phyloP scores from a whole-genome alignment of 1,139 yeast genomes.

The Arxiozyma slooffiae region DNA sequence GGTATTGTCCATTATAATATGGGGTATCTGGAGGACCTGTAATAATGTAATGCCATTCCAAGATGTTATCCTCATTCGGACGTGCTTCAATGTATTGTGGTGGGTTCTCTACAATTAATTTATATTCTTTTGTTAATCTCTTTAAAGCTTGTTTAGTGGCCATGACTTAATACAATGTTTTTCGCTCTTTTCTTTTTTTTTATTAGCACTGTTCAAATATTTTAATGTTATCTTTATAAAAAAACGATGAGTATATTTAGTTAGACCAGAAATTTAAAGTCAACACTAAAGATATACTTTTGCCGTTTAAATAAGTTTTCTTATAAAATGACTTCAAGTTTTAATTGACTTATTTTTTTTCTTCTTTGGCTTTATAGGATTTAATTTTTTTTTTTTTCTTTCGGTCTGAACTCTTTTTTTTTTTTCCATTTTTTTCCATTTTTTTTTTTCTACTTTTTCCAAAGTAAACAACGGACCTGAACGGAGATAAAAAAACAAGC shows the following conservation, averaged over 20 bases:
- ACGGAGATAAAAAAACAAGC: too few species aligned
- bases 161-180: conserved; percentile 29
- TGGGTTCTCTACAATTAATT: conserved; percentile 60
- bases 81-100: conserved; percentile 77
- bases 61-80: conserved; percentile 69
- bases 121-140: conserved; percentile 67
- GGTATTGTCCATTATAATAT: conserved; percentile 78
- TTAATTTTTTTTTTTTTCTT: too few species aligned
- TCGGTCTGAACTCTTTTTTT: too few species aligned
- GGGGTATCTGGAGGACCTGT: conserved; percentile 83
- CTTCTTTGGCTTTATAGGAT: too few species aligned
- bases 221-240: neutral
- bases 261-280: too few species aligned
- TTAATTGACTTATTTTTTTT: too few species aligned
- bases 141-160: conserved; percentile 43
- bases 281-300: too few species aligned
- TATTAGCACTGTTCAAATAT: neutral
- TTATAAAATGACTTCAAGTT: too few species aligned
- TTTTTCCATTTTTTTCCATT: too few species aligned
- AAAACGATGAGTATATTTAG: neutral
- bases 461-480: too few species aligned
- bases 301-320: neutral
- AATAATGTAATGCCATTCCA: conserved; percentile 44
- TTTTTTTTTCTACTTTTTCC: too few species aligned
- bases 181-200: neutral